These are phyloP conservation scores for Ambrosia hybrid DNA, from an alignment of 140 eudicot species.

Conservation along the genomic window DNA sequence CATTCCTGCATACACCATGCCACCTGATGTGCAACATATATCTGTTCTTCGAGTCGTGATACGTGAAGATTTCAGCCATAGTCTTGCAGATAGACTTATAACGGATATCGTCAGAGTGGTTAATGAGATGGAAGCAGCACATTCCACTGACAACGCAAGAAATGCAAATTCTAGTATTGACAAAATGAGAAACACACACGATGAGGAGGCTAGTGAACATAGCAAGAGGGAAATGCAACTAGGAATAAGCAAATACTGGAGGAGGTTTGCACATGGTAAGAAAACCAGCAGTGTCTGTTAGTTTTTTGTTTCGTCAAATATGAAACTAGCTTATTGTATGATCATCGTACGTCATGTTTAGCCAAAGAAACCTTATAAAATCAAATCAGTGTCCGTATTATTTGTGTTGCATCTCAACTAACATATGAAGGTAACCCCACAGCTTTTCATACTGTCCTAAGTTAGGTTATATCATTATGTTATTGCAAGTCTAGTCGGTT, in stretches of 20 bases:
- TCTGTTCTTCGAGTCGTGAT: conserved; percentile 56
- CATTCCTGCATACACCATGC: conserved; percentile 67
- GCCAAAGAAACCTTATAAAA: no score
- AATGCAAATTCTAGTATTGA: conserved; percentile 18
- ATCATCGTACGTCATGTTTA: no score
- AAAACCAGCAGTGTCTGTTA: conserved; percentile 57
- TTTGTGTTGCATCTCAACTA: no score
- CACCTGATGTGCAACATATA: conserved; percentile 61
- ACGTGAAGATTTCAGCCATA: conserved; percentile 56
- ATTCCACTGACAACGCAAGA: conserved; percentile 11
- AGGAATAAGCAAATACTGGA: conserved; percentile 51
- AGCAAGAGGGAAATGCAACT: conserved; percentile 23
- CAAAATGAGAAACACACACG: neutral
- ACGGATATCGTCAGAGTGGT: conserved; percentile 50
- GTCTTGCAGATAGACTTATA: conserved; percentile 50
- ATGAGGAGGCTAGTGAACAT: conserved; percentile 20
- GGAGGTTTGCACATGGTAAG: conserved; percentile 38
- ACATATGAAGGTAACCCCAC: no score
- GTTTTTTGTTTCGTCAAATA: neutral
- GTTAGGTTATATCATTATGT: no score
- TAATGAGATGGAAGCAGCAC: conserved; percentile 54
- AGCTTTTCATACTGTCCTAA: no score
- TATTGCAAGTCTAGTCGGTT: no score
- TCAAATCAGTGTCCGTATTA: no score
- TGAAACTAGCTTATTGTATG: neutral